Base-by-base conservation (phyloP, 768 basidiomycete species). In the Suillus discolor region DNA sequence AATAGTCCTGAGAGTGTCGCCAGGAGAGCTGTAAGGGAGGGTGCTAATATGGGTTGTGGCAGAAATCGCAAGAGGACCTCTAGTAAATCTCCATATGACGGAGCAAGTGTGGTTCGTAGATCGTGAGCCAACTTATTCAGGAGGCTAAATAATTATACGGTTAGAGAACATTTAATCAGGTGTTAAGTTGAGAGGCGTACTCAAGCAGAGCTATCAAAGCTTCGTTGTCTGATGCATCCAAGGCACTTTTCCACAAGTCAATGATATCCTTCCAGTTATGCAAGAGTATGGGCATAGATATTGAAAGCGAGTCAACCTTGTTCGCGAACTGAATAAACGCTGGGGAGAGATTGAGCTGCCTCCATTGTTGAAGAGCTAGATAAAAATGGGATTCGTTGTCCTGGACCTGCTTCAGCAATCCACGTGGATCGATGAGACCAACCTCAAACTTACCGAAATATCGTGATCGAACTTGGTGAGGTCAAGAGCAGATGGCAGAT, bases 361-460 rank as follows among this genome's bases (percentile, higher is more conserved):
- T 80, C 89, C 91, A 93, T 71, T 92, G 87, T 34, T 86, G 81
- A 39, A 96, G 79, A 3, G 90, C 84, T 68, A 86, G 82, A 62
- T 89, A 87, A 71, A 96, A 95, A 73, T 93, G 89, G 0, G 91
- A 93, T 64, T 88, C 87, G 71, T 87, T 85, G 68, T 94, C 91
- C 91, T 93, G 63, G 3, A 69, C 39, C 31, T 28, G 44, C n/a
- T 7, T 54, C 9, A 25, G 42, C 41, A 55, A 62, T 45, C 16
- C 16, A 55, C n/a, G 47, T 64, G 47, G 39, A 42, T 8, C 20
- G 12, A 41, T 12, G 62, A n/a, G 65, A 54, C 6, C 12, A 34
- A 28, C 20, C 16, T 55, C 15, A 15, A 12, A 71, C 75, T 47
- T 64, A 81, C 91, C 31, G 79, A 79, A 62, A 92, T 82, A 45